phyloP scores from a whole-genome alignment of 1,284 basidiomycete species.

The Cerioporus squamosus region DNA sequence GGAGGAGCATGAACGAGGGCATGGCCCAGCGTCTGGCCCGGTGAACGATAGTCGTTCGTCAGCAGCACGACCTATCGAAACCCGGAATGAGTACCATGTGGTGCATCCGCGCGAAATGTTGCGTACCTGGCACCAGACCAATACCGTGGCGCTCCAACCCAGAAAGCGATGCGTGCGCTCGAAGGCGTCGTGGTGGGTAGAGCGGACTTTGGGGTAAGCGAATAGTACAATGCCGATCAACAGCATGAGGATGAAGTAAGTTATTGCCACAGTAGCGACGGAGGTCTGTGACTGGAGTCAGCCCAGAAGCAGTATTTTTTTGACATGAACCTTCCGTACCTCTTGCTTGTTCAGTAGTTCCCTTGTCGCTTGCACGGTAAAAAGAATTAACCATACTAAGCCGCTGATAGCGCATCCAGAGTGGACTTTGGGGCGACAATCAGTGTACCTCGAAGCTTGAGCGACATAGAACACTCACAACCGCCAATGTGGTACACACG shows the following conservation, averaged over 20 bases:
- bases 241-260: conserved; percentile 54
- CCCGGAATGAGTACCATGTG: not conserved
- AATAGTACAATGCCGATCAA: conserved; percentile 53
- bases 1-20: conserved; percentile 50
- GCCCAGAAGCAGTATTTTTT: not conserved
- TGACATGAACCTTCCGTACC: conserved; percentile 31
- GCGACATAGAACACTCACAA: conserved; percentile 30
- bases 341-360: conserved; percentile 46
- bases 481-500: conserved; percentile 64
- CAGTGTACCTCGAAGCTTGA: conserved; percentile 4
- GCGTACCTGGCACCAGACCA: conserved; percentile 61
- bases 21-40: conserved; percentile 42
- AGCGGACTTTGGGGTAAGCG: conserved; percentile 54
- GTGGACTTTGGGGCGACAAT: conserved; percentile 43
- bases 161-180: conserved; percentile 60
- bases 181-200: conserved; percentile 53
- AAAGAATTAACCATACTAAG: conserved; percentile 54
- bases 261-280: conserved; percentile 52
- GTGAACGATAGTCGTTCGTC: conserved; percentile 54
- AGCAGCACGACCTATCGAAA: conserved; percentile 48
- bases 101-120: not conserved
- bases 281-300: conserved; percentile 42
- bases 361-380: conserved; percentile 57
- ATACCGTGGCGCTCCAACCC: conserved; percentile 56
- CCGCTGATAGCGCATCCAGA: conserved; percentile 60